A percentile compares a stretch with the other conserved stretches of the same genome.
Evolutionary conservation across 805 yeast genomes (phyloP).

Genomic region (Pichia gijzeniarum): DNA sequence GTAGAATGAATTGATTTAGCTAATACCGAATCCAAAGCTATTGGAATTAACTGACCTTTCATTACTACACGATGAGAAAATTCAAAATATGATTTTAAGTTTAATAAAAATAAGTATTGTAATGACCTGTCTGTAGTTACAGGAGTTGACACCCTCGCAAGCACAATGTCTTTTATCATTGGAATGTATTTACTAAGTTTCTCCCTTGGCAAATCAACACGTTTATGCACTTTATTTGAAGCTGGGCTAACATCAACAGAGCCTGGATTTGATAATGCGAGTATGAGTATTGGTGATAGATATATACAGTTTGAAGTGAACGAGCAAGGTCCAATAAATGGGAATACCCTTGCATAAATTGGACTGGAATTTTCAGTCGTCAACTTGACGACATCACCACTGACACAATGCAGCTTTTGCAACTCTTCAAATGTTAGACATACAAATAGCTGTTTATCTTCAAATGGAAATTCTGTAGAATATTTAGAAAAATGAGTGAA

Average conservation of each 20-base stretch:
- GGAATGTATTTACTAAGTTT: slow-evolving; percentile 28
- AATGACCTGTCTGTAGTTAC: slow-evolving; percentile 55
- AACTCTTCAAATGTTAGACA: slow-evolving; percentile 45
- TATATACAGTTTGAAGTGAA: slow-evolving; percentile 37
- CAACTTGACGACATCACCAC: slow-evolving; percentile 55
- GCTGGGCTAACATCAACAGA: not conserved
- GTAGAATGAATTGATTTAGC: slow-evolving; percentile 49
- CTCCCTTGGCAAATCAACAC: slow-evolving; percentile 18
- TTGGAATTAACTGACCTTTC: slow-evolving; percentile 66
- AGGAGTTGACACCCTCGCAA: slow-evolving; percentile 65
- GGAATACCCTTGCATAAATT: slow-evolving; percentile 39
- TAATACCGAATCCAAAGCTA: slow-evolving; percentile 63
- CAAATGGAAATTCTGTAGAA: slow-evolving; percentile 23
- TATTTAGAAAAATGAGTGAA: slow-evolving; percentile 17
- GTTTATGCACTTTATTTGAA: slow-evolving; percentile 3
- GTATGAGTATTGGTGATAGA: slow-evolving; percentile 55
- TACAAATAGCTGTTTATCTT: slow-evolving; percentile 42
- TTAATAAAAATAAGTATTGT: slow-evolving; percentile 55
- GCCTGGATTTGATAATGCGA: slow-evolving; percentile 33
- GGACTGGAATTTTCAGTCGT: not conserved
- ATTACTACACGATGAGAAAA: slow-evolving; percentile 49
- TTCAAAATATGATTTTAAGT: slow-evolving; percentile 59
- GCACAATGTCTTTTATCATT: slow-evolving; percentile 55
- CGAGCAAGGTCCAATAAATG: slow-evolving; percentile 59
- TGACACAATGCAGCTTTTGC: slow-evolving; percentile 52